These are phyloP conservation scores for Zalaria sp. DNA, from an alignment of 2,329 filamentous ascomycete species.

Conservation along the genomic window DNA sequence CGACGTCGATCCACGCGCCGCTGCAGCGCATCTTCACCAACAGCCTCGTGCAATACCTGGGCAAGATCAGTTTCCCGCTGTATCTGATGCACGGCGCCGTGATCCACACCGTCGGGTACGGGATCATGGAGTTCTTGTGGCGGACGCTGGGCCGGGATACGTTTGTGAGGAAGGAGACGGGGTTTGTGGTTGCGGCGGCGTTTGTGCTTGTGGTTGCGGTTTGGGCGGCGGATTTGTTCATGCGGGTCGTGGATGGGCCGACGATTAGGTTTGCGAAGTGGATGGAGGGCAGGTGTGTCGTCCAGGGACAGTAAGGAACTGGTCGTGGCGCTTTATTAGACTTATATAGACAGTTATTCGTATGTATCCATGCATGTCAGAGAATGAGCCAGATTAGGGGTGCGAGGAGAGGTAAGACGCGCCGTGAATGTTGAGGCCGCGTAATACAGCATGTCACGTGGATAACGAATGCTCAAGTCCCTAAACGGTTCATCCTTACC, in stretches of 20 bases:
- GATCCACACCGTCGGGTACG: constrained; percentile 38
- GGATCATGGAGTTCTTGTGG: constrained; percentile 34
- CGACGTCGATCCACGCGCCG: constrained; percentile 26
- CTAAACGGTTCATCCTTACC: too few species aligned
- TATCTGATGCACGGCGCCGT: constrained; percentile 47
- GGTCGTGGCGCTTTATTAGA: background rate
- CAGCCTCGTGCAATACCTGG: constrained; percentile 38
- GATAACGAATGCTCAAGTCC: too few species aligned
- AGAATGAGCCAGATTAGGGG: too few species aligned
- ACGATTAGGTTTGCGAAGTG: constrained; percentile 42
- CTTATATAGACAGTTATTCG: too few species aligned
- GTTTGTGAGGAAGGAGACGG: constrained; percentile 30
- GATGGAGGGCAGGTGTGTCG: constrained; percentile 27
- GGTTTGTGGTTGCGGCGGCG: constrained; percentile 32
- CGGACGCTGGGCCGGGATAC: constrained; percentile 32
- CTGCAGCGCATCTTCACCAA: constrained; percentile 37
- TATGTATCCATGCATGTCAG: too few species aligned
- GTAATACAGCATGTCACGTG: too few species aligned
- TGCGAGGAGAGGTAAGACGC: too few species aligned
- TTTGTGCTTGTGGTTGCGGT: constrained; percentile 39
- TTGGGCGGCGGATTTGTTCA: constrained; percentile 43
- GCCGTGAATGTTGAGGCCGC: too few species aligned
- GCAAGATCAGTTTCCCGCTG: constrained; percentile 44
- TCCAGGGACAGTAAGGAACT: background rate
- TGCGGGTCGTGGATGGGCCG: constrained; percentile 40